A percentile compares a stretch with the other conserved stretches of the same genome.
These are phyloP conservation scores for Harringtonia lauricola DNA, from an alignment of 2,329 filamentous ascomycete species.

Conservation along the genomic window DNA sequence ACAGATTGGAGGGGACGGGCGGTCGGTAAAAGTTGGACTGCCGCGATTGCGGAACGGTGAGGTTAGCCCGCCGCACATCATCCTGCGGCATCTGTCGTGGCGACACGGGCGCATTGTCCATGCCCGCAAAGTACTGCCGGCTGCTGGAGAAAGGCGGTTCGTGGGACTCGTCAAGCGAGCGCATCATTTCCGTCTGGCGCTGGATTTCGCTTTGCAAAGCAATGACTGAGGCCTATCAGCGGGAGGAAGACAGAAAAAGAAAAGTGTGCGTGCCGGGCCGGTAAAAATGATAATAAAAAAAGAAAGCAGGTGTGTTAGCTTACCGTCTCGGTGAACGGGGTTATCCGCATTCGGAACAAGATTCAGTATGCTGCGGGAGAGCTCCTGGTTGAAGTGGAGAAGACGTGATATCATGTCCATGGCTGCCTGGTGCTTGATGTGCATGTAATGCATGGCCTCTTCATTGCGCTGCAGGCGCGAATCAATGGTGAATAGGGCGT, in stretches of 20 bases:
- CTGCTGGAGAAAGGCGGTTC: slow-evolving; percentile 55
- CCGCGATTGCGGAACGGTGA: slow-evolving; percentile 49
- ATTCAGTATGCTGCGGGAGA: slow-evolving; percentile 63
- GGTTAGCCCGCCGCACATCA: slow-evolving; percentile 62
- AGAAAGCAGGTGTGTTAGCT: slow-evolving; percentile 21
- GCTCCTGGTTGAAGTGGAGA: slow-evolving; percentile 70
- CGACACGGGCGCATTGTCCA: slow-evolving; percentile 72
- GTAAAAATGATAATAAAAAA: not conserved
- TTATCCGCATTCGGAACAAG: slow-evolving; percentile 68
- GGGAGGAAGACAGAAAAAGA: not conserved
- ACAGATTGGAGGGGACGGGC: slow-evolving; percentile 70
- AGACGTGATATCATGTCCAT: slow-evolving; percentile 67
- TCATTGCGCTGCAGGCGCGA: slow-evolving; percentile 69
- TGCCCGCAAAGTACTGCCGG: slow-evolving; percentile 53
- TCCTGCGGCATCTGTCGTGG: slow-evolving; percentile 81
- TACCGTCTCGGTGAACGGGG: slow-evolving; percentile 72
- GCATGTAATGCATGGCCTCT: slow-evolving; percentile 69
- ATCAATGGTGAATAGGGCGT: slow-evolving; percentile 71
- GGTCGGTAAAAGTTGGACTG: slow-evolving; percentile 58
- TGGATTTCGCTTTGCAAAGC: slow-evolving; percentile 48
- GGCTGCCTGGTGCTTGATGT: slow-evolving; percentile 68
- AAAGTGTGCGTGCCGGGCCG: too few species aligned
- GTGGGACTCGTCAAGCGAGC: slow-evolving; percentile 50
- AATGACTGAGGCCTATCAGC: slow-evolving; percentile 29
- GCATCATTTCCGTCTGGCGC: slow-evolving; percentile 46